phyloP scores from a whole-genome alignment of 352 stramenopile genomes.

The Ophiocytium majus region DNA sequence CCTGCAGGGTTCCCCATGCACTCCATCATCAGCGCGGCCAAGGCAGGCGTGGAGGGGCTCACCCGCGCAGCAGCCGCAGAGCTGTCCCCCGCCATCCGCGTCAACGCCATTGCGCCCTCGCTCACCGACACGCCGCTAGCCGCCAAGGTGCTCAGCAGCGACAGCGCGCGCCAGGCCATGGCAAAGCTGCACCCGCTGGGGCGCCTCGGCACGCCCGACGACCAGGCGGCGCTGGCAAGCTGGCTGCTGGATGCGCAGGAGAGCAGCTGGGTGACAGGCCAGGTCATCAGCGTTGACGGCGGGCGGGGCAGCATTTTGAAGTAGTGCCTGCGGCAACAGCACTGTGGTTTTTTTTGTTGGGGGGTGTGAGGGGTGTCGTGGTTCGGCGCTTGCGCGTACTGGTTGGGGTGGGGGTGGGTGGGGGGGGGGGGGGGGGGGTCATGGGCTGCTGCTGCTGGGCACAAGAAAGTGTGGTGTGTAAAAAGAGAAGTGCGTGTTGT shows the following conservation, averaged over 20 bases:
- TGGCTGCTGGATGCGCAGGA: slow-evolving; percentile 26
- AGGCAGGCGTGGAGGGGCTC: slow-evolving; percentile 51
- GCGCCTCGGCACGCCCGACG: slow-evolving; percentile 20
- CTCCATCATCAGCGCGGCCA: slow-evolving; percentile 41
- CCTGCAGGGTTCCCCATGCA: slow-evolving; percentile 56
- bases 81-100: slow-evolving; percentile 43
- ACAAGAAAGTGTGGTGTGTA: too few relatives aligned
- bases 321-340: too few relatives aligned
- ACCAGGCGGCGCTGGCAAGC: slow-evolving; percentile 26
- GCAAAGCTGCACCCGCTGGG: slow-evolving; percentile 26
- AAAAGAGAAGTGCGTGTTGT: too few relatives aligned
- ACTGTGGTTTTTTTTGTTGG: too few relatives aligned
- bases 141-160: not conserved
- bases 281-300: slow-evolving; percentile 27
- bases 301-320: slow-evolving; percentile 18
- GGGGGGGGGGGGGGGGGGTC: too few relatives aligned
- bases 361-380: too few relatives aligned
- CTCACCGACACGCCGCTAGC: slow-evolving; percentile 41
- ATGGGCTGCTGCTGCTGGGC: too few relatives aligned
- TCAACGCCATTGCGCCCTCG: slow-evolving; percentile 53
- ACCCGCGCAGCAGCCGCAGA: slow-evolving; percentile 48
- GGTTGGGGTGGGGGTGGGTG: too few relatives aligned
- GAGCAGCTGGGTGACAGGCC: slow-evolving; percentile 33
- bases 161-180: slow-evolving; percentile 5
- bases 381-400: too few relatives aligned